Evolutionary conservation across 1,139 yeast genomes (phyloP).

Genomic region (Taphrina betulina): DNA sequence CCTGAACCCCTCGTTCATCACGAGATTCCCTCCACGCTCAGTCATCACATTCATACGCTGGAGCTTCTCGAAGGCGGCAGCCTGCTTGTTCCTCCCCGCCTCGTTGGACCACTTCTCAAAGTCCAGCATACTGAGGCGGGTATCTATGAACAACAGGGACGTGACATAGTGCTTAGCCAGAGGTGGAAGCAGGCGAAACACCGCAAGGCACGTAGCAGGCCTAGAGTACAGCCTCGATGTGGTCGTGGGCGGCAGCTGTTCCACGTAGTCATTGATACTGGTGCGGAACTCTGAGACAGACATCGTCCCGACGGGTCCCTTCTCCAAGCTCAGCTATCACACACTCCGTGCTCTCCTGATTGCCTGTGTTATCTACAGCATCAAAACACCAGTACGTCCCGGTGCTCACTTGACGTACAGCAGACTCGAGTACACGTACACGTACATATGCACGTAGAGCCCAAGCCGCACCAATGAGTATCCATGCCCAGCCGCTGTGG

Average conservation of each 20-base stretch:
- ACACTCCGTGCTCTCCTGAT: too few species aligned
- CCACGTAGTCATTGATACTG: conserved; percentile 85
- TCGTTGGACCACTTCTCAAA: conserved; percentile 73
- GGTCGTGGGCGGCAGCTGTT: conserved; percentile 80
- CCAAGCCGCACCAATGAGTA: too few species aligned
- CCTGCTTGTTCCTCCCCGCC: conserved; percentile 49
- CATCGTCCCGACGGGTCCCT: too few species aligned
- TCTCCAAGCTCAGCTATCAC: too few species aligned
- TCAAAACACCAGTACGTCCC: too few species aligned
- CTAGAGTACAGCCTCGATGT: conserved; percentile 71
- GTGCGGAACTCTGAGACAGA: conserved; percentile 52
- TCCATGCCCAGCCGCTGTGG: too few species aligned
- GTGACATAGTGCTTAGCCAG: conserved; percentile 84
- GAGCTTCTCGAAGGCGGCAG: conserved; percentile 76
- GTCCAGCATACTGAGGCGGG: conserved; percentile 65
- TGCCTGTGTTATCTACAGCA: too few species aligned
- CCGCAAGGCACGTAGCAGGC: conserved; percentile 93
- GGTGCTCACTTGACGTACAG: too few species aligned
- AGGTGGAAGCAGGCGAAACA: conserved; percentile 81
- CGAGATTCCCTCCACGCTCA: conserved; percentile 47
- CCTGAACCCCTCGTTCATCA: conserved; percentile 71
- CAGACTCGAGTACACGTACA: too few species aligned
- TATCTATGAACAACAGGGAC: conserved; percentile 80
- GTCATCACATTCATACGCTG: conserved; percentile 59
- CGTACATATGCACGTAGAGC: too few species aligned